Base-by-base conservation (phyloP, 163 green algal genomes). In the Chlamydomonas reinhardtii region DNA sequence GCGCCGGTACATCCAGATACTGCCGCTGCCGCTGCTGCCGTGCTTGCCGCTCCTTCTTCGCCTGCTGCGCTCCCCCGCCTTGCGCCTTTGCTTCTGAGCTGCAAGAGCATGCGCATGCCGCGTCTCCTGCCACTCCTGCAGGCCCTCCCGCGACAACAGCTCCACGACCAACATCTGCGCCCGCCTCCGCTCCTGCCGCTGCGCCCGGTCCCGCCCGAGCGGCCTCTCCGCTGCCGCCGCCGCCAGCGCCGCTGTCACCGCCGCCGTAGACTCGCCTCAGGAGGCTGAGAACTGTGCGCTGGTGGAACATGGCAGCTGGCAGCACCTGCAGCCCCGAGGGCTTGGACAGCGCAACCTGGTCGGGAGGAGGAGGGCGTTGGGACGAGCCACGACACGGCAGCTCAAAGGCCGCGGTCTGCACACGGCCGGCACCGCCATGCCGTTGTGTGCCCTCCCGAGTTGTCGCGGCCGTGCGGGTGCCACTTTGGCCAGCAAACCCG, bases 301-400 rank as follows among this genome's bases (percentile, higher is more conserved):
- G 84, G 78, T 91, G 82, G 62, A 92, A 83, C 35, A 84, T 75
- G n/a, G 81, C 89, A 0, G 74, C 91, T 0, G 89, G 89, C 61
- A 94, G 77, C 34, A 94, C 91, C 77, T 94, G 91, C 68, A 91
- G 70, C 0, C 91, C 91, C 5, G 91, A 70, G 20, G 91, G 91
- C 74, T 94, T 94, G 91, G 75, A 64, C 11, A 93, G 52, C 2
- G 78, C 89, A 61, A 94, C 76, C 89, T 92, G 85, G 4, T 34
- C 16, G n/a, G 48, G 19, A 19, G 52, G 52, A 65, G 0, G 81
- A 17, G n/a, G 56, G 12, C 54, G 19, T 31, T 32, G 54, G 69
- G 27, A 29, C 12, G 39, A 32, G 72, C n/a, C n/a, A n/a, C n/a
- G n/a, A n/a, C 39, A 32, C 16, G 72, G 72, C 15, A 34, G 37